A percentile compares a stretch with the other conserved stretches of the same genome.
Evolutionary conservation across 768 basidiomycete species (phyloP).

Genomic region (Mrakia hoshinonis): DNA sequence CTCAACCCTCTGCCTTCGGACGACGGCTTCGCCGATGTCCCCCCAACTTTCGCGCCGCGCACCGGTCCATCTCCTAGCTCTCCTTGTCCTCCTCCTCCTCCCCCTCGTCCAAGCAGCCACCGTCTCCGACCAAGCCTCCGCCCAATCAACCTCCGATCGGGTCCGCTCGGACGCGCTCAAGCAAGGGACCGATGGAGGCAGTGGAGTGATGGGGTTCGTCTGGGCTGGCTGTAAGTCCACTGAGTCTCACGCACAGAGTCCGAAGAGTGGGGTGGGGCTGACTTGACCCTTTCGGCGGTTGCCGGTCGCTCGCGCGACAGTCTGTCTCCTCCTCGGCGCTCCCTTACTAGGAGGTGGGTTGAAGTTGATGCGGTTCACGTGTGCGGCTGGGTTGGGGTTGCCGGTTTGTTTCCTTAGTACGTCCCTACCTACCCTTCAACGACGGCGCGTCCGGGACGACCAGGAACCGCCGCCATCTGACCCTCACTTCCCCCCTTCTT

Average conservation of each 20-base stretch:
- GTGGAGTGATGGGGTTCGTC: not conserved
- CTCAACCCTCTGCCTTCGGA: too few species aligned
- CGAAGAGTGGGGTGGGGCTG: too few species aligned
- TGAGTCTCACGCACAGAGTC: too few species aligned
- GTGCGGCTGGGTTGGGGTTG: conserved; percentile 3
- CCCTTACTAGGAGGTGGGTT: conserved; percentile 10
- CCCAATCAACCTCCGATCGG: not conserved
- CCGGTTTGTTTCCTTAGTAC: not conserved
- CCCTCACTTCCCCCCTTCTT: not conserved
- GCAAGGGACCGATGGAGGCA: conserved; percentile 3
- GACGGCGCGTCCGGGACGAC: too few species aligned
- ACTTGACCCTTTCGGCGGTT: not conserved
- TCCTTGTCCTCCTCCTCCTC: not conserved
- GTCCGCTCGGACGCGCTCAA: not conserved
- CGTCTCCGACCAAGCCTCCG: not conserved
- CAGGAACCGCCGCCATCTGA: not conserved
- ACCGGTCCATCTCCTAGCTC: not conserved
- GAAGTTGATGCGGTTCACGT: conserved; percentile 10
- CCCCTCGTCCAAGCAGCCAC: not conserved
- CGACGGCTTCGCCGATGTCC: too few species aligned
- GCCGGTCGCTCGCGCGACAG: not conserved
- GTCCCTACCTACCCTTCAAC: not conserved
- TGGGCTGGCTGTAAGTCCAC: conserved; percentile 15
- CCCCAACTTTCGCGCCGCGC: too few species aligned
- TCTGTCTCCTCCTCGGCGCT: conserved; percentile 4